These are phyloP conservation scores for Hypoxylon fuscum DNA, from an alignment of 495 filamentous ascomycete genomes.

Conservation along the genomic window DNA sequence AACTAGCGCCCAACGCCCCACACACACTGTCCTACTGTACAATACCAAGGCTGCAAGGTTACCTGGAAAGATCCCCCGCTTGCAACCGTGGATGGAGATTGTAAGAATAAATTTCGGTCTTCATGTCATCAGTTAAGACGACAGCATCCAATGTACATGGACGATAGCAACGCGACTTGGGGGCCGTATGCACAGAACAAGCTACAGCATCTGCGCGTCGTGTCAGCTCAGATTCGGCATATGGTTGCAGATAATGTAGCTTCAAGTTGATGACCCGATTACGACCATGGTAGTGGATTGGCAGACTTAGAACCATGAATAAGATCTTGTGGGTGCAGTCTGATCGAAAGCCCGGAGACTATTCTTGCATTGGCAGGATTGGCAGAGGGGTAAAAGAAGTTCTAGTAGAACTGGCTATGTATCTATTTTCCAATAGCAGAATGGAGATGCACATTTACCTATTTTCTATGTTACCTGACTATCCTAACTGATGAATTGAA, in stretches of 20 bases:
- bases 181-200: constrained; percentile 23
- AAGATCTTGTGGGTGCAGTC: no score
- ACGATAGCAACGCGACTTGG: constrained; percentile 2
- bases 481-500: no score
- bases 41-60: constrained; percentile 5
- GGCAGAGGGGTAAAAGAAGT: constrained; percentile 17
- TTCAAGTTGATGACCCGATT: no score
- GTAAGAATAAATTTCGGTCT: not conserved
- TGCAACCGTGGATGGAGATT: constrained; percentile 11
- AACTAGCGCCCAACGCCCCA: constrained; percentile 21
- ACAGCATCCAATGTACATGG: constrained; percentile 1
- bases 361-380: constrained; percentile 25
- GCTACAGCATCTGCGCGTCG: not conserved
- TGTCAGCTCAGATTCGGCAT: constrained; percentile 5
- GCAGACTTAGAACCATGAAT: no score
- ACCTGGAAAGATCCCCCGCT: constrained; percentile 6
- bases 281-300: no score
- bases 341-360: no score
- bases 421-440: no score
- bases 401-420: no score
- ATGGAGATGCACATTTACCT: no score
- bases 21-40: constrained; percentile 22
- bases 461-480: constrained; percentile 10
- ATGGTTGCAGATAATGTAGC: not conserved
- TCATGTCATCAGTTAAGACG: not conserved